These are phyloP conservation scores for Bondarzewia mesenterica DNA, from an alignment of 1,284 basidiomycete species.

Conservation along the genomic window DNA sequence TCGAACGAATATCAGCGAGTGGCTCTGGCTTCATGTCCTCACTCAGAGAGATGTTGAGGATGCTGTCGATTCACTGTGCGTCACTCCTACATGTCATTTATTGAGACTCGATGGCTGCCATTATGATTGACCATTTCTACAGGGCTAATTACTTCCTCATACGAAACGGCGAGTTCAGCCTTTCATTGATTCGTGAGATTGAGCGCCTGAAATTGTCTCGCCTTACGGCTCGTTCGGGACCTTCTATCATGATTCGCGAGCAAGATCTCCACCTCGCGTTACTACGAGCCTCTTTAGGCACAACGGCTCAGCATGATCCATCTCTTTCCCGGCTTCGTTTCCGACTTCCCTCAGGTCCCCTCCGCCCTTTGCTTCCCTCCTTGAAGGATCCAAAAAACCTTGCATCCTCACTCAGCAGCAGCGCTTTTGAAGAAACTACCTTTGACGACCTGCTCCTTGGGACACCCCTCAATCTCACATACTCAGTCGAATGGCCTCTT, in stretches of 20 bases:
- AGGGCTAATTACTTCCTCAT: conserved; percentile 82
- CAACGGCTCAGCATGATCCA: conserved; percentile 75
- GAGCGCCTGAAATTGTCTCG: conserved; percentile 72
- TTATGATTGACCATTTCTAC: conserved; percentile 10
- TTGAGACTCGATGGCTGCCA: background rate
- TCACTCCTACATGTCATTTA: conserved; percentile 9
- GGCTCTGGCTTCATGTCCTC: conserved; percentile 86
- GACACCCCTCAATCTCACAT: conserved; percentile 64
- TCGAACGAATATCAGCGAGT: conserved; percentile 71
- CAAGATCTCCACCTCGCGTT: conserved; percentile 80
- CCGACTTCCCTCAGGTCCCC: conserved; percentile 67
- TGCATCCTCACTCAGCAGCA: conserved; percentile 12
- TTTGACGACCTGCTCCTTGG: conserved; percentile 76
- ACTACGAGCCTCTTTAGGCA: conserved; percentile 77
- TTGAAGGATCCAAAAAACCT: conserved; percentile 29
- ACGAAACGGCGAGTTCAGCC: conserved; percentile 79
- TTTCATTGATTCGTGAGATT: conserved; percentile 76
- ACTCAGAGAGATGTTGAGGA: conserved; percentile 77
- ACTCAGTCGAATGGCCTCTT: conserved; percentile 75
- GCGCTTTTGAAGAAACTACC: conserved; percentile 29
- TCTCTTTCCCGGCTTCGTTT: conserved; percentile 65
- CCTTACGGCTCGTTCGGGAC: conserved; percentile 54
- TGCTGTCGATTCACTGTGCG: conserved; percentile 65
- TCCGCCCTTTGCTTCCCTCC: conserved; percentile 70
- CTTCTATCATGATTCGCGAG: conserved; percentile 73